Conservation (phyloP, 2,329 filamentous ascomycete species). For the Penicillium frequentans region DNA sequence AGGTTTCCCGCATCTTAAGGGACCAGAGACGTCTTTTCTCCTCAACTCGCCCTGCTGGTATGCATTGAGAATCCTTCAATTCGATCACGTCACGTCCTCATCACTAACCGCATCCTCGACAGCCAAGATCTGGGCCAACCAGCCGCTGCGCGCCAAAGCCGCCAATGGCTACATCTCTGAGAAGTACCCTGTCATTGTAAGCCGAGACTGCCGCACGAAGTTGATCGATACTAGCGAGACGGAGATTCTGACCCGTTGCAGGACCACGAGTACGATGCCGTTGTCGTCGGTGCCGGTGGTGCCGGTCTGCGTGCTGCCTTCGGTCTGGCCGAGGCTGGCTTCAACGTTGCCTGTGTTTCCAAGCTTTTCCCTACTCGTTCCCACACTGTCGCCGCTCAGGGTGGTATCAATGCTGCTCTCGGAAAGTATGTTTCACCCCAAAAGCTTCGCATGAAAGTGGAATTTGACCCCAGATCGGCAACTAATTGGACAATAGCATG, state of each 20-base stretch:
- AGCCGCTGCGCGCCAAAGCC: slow-evolving; percentile 88
- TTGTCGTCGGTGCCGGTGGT: slow-evolving; percentile 72
- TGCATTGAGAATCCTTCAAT: slow-evolving; percentile 35
- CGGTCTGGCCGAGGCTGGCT: slow-evolving; percentile 62
- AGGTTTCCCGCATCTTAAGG: slow-evolving; percentile 66
- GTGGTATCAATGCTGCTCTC: slow-evolving; percentile 57
- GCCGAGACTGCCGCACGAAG: slow-evolving; percentile 36
- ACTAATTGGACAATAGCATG: slow-evolving; percentile 65
- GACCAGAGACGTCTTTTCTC: slow-evolving; percentile 78
- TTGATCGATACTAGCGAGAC: not conserved
- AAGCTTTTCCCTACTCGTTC: slow-evolving; percentile 65
- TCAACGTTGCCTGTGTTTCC: slow-evolving; percentile 65
- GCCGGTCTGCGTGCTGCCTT: slow-evolving; percentile 64
- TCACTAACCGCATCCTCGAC: slow-evolving; percentile 28
- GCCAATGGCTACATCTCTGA: slow-evolving; percentile 80
- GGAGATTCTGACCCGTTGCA: slow-evolving; percentile 38
- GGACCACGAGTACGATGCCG: slow-evolving; percentile 98
- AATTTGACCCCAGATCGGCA: not conserved
- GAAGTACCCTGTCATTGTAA: slow-evolving; percentile 92
- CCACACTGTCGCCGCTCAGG: slow-evolving; percentile 67
- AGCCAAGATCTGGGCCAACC: slow-evolving; percentile 85
- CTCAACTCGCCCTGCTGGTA: slow-evolving; percentile 77
- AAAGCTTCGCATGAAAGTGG: not conserved
- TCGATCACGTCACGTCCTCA: slow-evolving; percentile 9
- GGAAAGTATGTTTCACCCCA: slow-evolving; percentile 38